Percentiles rank a stretch among this genome's conserved stretches.
Evolutionary conservation across 2,329 filamentous ascomycete genomes (phyloP).

Genomic region (Neophaeococcomyces aloes): DNA sequence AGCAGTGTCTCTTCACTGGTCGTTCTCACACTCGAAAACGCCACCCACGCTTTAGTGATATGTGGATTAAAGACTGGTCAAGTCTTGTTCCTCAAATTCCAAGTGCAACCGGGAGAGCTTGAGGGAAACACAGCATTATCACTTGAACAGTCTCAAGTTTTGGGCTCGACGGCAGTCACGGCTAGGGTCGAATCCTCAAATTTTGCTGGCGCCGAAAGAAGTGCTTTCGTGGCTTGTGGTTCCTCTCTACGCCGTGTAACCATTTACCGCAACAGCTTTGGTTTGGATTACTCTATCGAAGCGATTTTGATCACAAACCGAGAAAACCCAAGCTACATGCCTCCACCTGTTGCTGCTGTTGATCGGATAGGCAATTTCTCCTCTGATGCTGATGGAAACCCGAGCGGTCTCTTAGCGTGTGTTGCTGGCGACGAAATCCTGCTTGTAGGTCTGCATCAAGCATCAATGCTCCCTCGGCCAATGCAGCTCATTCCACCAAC

Average conservation of each 20-base stretch:
- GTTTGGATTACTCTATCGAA: conserved; percentile 3
- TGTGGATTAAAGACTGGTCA: conserved; percentile 6
- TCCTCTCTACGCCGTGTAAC: conserved; percentile 3
- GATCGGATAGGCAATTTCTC: conserved; percentile 26
- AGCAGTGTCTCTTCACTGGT: not conserved
- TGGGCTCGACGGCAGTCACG: conserved; percentile 2
- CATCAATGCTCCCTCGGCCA: conserved; percentile 1
- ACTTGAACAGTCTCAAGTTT: not conserved
- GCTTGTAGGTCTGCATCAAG: conserved; percentile 27
- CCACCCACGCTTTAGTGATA: not conserved
- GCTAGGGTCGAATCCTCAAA: not conserved
- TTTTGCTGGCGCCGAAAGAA: conserved; percentile 1
- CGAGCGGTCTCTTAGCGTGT: conserved; percentile 38
- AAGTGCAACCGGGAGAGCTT: not conserved
- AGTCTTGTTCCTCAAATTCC: not conserved
- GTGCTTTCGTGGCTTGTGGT: conserved; percentile 14
- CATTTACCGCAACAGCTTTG: not conserved
- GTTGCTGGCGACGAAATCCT: conserved; percentile 39
- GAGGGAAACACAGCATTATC: not conserved
- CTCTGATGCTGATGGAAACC: conserved; percentile 17
- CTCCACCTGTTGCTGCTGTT: conserved; percentile 30
- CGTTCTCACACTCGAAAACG: not conserved
- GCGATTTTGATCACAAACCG: not conserved
- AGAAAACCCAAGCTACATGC: conserved; percentile 25
- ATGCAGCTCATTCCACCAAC: conserved; percentile 15